A percentile compares a stretch with the other conserved stretches of the same genome.
Evolutionary conservation across 805 yeast species (phyloP).

Genomic region (Ogataea degrootiae): DNA sequence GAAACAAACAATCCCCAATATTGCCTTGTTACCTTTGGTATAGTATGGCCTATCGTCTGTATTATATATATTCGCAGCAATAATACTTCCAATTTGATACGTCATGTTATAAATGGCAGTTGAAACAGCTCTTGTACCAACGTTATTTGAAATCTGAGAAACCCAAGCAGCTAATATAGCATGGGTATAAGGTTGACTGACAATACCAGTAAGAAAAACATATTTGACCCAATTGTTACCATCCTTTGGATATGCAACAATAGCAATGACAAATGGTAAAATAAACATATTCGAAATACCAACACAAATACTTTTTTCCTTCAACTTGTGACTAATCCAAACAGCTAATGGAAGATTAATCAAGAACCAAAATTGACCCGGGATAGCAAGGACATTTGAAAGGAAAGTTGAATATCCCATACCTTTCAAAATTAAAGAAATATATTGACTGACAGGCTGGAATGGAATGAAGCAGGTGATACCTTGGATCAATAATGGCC

Average conservation of each 20-base stretch:
- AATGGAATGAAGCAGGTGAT: conserved; percentile 16
- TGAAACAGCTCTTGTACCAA: conserved; percentile 27
- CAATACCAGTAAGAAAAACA: conserved; percentile 11
- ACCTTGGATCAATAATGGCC: conserved; percentile 46
- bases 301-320: conserved; percentile 47
- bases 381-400: conserved; percentile 47
- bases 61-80: conserved; percentile 27
- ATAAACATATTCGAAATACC: conserved; percentile 44
- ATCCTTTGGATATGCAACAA: conserved; percentile 10
- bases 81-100: conserved; percentile 26
- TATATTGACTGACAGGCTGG: conserved; percentile 31
- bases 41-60: conserved; percentile 28
- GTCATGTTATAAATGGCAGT: conserved; percentile 29
- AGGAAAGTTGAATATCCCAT: conserved; percentile 48
- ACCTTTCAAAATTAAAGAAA: conserved; percentile 40
- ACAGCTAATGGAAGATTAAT: conserved; percentile 29
- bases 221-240: conserved; percentile 15
- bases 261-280: conserved; percentile 8
- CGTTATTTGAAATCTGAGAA: conserved; percentile 26
- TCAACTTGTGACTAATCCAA: conserved; percentile 29
- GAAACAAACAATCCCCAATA: conserved; percentile 21
- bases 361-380: conserved; percentile 33
- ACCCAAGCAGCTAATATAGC: conserved; percentile 30
- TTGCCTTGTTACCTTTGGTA: conserved; percentile 24
- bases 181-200: conserved; percentile 40